Percentiles rank a stretch among this genome's conserved stretches.
Conservation (phyloP, 2,329 filamentous ascomycete genomes). For the Diaporthe vexans region DNA sequence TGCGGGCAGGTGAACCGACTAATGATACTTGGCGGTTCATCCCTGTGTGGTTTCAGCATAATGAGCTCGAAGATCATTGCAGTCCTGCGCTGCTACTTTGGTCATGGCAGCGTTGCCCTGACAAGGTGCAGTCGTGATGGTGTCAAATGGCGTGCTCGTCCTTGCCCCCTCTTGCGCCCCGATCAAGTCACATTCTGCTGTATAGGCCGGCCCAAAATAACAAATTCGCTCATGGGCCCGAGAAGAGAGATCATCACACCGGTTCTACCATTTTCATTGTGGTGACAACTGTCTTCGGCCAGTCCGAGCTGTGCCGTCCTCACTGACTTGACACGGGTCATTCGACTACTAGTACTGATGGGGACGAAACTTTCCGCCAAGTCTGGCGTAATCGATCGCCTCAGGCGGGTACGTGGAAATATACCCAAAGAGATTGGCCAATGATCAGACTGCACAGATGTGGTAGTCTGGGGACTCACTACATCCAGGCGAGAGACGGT, state of each 20-base stretch:
- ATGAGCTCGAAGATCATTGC: constrained; percentile 29
- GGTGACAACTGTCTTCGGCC: neutral
- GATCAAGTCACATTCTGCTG: constrained; percentile 8
- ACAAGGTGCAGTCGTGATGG: constrained; percentile 17
- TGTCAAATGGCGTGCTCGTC: constrained; percentile 25
- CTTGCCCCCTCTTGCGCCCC: constrained; percentile 3
- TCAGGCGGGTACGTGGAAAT: neutral
- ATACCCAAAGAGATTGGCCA: neutral
- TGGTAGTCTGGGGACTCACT: no score
- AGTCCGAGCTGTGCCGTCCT: neutral
- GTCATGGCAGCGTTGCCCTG: neutral
- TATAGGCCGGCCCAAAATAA: neutral
- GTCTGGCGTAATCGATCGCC: neutral
- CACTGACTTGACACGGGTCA: neutral
- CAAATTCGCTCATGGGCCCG: neutral
- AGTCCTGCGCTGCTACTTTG: constrained; percentile 21
- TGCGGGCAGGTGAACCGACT: constrained; percentile 19
- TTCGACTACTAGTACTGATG: neutral
- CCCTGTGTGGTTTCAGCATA: constrained; percentile 29
- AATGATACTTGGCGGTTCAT: constrained; percentile 29
- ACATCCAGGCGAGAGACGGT: neutral
- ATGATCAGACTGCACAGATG: neutral
- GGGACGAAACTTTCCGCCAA: constrained; percentile 20
- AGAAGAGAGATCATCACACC: neutral
- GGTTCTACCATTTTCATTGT: neutral